Conservation (phyloP, 108 stramenopile genomes). For the Hondaea fermentalgiana region DNA sequence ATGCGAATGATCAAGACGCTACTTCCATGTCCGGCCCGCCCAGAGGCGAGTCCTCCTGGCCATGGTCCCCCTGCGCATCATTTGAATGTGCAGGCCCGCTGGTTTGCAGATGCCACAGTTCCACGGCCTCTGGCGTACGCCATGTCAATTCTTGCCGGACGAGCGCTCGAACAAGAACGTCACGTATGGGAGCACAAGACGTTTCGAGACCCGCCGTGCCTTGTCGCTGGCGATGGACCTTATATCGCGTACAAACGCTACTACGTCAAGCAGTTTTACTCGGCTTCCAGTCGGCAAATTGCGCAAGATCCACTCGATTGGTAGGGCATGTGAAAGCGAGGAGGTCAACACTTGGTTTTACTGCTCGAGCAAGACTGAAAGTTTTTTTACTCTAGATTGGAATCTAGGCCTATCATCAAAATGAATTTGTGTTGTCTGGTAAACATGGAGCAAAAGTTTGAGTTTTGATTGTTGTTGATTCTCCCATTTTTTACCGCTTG, state of each 20-base stretch:
- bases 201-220: neutral
- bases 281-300: neutral
- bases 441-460: too few relatives aligned
- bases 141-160: neutral
- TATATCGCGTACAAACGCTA: neutral
- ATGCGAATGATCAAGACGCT: slow-evolving; percentile 16
- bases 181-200: slow-evolving; percentile 10
- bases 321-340: neutral
- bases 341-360: neutral
- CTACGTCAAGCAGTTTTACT: neutral
- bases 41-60: neutral
- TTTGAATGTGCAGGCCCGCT: neutral
- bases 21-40: neutral
- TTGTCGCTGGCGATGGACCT: neutral
- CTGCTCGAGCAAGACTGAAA: neutral
- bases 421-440: too few relatives aligned
- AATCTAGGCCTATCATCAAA: too few relatives aligned
- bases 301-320: neutral
- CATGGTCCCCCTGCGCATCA: neutral
- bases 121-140: neutral
- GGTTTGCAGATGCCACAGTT: neutral
- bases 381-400: too few relatives aligned
- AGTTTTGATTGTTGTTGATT: too few relatives aligned
- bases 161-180: neutral
- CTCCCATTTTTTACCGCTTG: neutral